Base-by-base conservation (phyloP, 2,329 filamentous ascomycete genomes). In the Chaetomiaceae sp. region DNA sequence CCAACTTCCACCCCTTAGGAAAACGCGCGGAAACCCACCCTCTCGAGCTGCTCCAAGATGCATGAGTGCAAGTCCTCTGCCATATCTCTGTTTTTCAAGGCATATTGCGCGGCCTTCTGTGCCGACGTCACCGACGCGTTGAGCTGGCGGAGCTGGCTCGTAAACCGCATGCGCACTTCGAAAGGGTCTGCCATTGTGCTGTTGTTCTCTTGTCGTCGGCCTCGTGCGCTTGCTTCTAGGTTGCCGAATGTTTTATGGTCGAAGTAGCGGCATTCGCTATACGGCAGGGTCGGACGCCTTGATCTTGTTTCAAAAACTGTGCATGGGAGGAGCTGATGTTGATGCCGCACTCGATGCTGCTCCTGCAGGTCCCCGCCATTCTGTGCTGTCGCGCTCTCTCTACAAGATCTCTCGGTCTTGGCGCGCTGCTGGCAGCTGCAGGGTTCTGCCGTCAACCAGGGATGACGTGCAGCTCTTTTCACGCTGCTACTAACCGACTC, bases 111-210 rank as follows among this genome's bases (percentile, higher is more conserved):
- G 3, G 91, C 89, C 73, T 96, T 96, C 65, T 92, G 88, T 1
- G 90, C 87, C 13, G 90, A 92, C 13, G 86, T 87, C 53, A 94
- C 86, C 5, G 89, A 92, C 11, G 94, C 94, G 68, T 91, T 95
- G 57, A 99, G 83, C 68, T 94, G 89, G 61, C 95, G 86, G 21
- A 99, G 82, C 68, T 94, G 88, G 48, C 81, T 81, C 48, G 90
- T 96, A 77, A 99, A 99, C 72, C 90, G 90, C 82, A 99, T 91
- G 67, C 94, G 91, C 63, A 97, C 92, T 76, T 97, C 94, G 71
- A 99, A 99, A 5, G 95, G 94, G 73, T 99, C 91, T 44, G 78
- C 73, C 78, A 82, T 83, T 25, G 51, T 67, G 61, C 30, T 29
- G 51, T 32, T 6, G 23, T 34, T 25, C 11, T 8, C 1, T 36